Evolutionary conservation across 441 rosid genomes (phyloP), one percentile per base, ranked within the genome.

Genomic region (Cnidoscolus chayamansa): DNA sequence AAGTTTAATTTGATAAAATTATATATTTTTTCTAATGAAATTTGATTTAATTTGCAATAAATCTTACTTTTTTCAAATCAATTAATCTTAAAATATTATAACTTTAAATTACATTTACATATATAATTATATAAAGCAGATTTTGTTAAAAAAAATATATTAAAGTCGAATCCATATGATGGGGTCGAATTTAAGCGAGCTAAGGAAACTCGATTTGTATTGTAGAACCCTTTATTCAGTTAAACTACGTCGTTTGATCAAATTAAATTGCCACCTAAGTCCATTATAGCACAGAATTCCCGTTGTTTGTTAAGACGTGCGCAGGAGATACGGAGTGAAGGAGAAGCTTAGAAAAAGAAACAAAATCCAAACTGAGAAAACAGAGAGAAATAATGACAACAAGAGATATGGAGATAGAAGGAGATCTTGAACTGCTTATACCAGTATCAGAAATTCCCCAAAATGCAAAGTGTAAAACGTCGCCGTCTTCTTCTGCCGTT

Each of bases 401-500:
- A 16, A 67, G 61, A 67, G 71, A 67, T 1, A 17, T 67, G 60
- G 49, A 51, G 31, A 67, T 16, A 3, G 60, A 67, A 0, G 60
- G 60, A 67, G 71, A 67, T 53, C 25, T 31, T 10, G 48, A 67
- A 35, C 32, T 53, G 10, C n/a, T 67, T 12, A 67, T 32, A 32
- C 60, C 60, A 17, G 60, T 54, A 1, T 48, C 71, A 13, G 61
- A 67, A 53, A 66, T 50, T 30, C 71, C 61, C 5, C 32, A 67
- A 9, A 67, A 53, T 2, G 10, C 60, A 0, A 67, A 67, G 47
- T 67, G 60, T 31, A 67, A 67, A 53, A 51, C 59, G 48, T 51
- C 71, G 48, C 10, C 71, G 48, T 60, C 71, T 53, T 67, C 71
- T 1, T 51, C 70, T 50, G 7, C 47, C 11, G 25, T 51, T 54